Conservation (phyloP, 139 green algal species). For the Coccomyxa sp. region DNA sequence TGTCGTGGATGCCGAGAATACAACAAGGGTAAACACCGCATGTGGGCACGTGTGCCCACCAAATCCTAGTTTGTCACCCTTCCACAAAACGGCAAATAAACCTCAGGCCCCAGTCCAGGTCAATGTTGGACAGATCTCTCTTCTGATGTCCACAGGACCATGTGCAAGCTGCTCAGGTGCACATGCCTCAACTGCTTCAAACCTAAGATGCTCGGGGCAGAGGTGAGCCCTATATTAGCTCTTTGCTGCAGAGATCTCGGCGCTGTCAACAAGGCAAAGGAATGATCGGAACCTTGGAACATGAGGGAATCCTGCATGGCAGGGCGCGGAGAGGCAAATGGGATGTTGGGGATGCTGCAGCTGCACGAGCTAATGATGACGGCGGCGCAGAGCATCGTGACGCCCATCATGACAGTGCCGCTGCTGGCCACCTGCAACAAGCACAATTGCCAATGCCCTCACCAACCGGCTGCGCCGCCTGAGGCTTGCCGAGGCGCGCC, state of each 20-base stretch:
- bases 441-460: slow-evolving; percentile 46
- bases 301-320: slow-evolving; percentile 7
- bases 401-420: slow-evolving; percentile 91
- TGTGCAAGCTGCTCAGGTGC: slow-evolving; percentile 83
- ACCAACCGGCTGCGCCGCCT: slow-evolving; percentile 74
- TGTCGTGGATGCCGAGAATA: too few species aligned
- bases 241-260: too few species aligned
- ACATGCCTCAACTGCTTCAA: slow-evolving; percentile 89
- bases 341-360: slow-evolving; percentile 94
- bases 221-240: slow-evolving; percentile 55
- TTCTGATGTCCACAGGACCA: slow-evolving; percentile 40
- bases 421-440: slow-evolving; percentile 33
- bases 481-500: slow-evolving; percentile 74
- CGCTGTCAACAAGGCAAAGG: neutral
- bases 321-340: slow-evolving; percentile 92
- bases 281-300: neutral
- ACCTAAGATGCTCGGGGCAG: slow-evolving; percentile 65
- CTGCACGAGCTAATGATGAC: slow-evolving; percentile 98
- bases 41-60: too few species aligned
- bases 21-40: too few species aligned
- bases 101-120: neutral
- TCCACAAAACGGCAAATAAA: neutral
- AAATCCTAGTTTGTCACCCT: too few species aligned
- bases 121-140: neutral
- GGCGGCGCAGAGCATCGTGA: slow-evolving; percentile 76